These are phyloP conservation scores for Setaria viridis DNA, from an alignment of 202 grass and related monocot species.

Conservation along the genomic window DNA sequence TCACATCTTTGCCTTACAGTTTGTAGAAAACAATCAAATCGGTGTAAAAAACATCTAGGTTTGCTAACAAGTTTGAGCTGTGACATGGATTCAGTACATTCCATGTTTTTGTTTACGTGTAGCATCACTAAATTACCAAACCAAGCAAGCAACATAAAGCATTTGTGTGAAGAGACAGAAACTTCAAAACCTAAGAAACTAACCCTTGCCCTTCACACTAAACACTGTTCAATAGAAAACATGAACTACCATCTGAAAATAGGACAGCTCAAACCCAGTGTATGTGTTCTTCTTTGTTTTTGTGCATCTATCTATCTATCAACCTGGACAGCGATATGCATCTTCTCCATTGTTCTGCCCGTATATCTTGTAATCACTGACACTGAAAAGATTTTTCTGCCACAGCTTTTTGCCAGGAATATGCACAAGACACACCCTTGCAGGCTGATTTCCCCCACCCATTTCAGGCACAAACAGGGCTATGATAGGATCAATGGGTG, in stretches of 20 bases:
- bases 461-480: conserved; percentile 79
- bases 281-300: conserved; percentile 93
- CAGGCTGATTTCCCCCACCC: conserved; percentile 91
- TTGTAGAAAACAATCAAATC: background rate
- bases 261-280: conserved; percentile 81
- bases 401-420: conserved; percentile 82
- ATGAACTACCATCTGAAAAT: background rate
- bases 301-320: conserved; percentile 89
- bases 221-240: background rate
- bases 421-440: conserved; percentile 81
- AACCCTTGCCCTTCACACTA: background rate
- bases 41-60: background rate
- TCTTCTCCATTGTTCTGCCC: conserved; percentile 88
- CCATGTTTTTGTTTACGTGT: background rate
- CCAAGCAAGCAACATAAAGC: conserved; percentile 13
- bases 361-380: conserved; percentile 84
- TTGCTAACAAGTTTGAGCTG: background rate
- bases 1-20: background rate
- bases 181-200: background rate
- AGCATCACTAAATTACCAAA: background rate
- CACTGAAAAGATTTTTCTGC: conserved; percentile 90
- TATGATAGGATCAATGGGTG: conserved; percentile 77
- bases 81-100: background rate
- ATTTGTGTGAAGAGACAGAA: background rate
- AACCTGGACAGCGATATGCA: conserved; percentile 89